Evolutionary conservation across 1,139 yeast species (phyloP).

Genomic region (Petasospora rhodanensis): DNA sequence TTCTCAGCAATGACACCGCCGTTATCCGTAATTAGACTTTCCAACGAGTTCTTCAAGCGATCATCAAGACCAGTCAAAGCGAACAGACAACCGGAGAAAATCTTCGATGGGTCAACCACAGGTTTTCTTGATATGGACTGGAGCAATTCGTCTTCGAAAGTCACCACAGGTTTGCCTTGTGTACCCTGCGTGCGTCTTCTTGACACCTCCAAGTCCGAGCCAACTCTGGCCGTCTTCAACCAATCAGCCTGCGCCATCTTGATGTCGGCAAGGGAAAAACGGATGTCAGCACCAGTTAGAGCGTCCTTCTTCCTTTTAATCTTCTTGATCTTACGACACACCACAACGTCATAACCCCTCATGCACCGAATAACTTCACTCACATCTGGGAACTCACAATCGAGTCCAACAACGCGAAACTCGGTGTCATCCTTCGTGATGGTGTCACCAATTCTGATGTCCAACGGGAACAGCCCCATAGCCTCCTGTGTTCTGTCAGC

Average conservation of each 20-base stretch:
- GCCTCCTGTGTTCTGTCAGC: slow-evolving; percentile 19
- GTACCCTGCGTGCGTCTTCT: slow-evolving; percentile 24
- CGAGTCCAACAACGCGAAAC: slow-evolving; percentile 45
- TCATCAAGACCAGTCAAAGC: slow-evolving; percentile 39
- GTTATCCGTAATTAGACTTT: slow-evolving; percentile 35
- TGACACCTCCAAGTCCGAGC: slow-evolving; percentile 20
- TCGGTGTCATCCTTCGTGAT: slow-evolving; percentile 29
- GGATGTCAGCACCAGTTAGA: not conserved
- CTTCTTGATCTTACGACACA: slow-evolving; percentile 31
- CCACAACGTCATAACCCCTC: slow-evolving; percentile 53
- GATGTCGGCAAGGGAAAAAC: slow-evolving; percentile 10
- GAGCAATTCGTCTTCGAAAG: slow-evolving; percentile 14
- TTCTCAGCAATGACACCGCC: slow-evolving; percentile 53
- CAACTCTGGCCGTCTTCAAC: slow-evolving; percentile 24
- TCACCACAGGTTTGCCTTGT: slow-evolving; percentile 6
- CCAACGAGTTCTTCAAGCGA: slow-evolving; percentile 31
- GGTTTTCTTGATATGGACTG: slow-evolving; percentile 4
- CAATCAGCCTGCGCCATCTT: slow-evolving; percentile 14
- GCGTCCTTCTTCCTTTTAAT: slow-evolving; percentile 17
- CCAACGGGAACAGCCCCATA: slow-evolving; percentile 28
- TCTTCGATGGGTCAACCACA: slow-evolving; percentile 4
- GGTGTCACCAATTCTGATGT: slow-evolving; percentile 39
- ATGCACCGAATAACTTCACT: slow-evolving; percentile 40
- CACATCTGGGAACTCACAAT: slow-evolving; percentile 22
- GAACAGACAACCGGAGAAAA: slow-evolving; percentile 39